Evolutionary conservation across 176 grass and related monocot species (phyloP).

Genomic region (Canna indica): DNA sequence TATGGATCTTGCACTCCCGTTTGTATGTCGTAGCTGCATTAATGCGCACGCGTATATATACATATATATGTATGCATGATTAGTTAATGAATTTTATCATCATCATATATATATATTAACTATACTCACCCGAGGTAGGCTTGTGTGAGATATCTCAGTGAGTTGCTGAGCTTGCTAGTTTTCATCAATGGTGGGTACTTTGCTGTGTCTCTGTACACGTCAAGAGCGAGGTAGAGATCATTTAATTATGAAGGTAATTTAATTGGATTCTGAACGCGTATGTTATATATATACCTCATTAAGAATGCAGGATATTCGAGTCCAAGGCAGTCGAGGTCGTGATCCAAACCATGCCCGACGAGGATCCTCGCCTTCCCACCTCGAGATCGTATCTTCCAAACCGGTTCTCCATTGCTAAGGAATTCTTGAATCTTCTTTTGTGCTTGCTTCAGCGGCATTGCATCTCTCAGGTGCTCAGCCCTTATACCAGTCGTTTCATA

Average conservation of each 20-base stretch:
- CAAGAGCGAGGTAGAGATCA: too few species aligned
- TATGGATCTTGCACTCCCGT: slow-evolving; percentile 65
- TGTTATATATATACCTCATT: slow-evolving; percentile 37
- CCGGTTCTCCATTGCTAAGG: slow-evolving; percentile 67
- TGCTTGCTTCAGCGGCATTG: slow-evolving; percentile 58
- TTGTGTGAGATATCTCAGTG: slow-evolving; percentile 73
- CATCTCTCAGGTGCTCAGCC: slow-evolving; percentile 61
- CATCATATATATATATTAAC: too few species aligned
- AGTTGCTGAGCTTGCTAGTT: slow-evolving; percentile 90
- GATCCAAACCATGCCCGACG: slow-evolving; percentile 61
- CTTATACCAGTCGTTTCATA: slow-evolving; percentile 76
- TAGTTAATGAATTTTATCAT: too few species aligned
- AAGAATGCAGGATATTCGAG: slow-evolving; percentile 65
- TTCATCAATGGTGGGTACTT: slow-evolving; percentile 88
- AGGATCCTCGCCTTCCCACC: slow-evolving; percentile 55
- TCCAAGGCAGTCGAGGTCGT: slow-evolving; percentile 62
- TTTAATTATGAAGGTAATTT: neutral
- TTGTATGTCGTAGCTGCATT: slow-evolving; percentile 66
- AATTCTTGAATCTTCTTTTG: slow-evolving; percentile 71
- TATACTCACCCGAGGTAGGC: slow-evolving; percentile 82
- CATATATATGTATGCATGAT: neutral
- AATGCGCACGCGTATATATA: neutral
- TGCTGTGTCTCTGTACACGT: slow-evolving; percentile 49
- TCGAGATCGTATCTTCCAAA: slow-evolving; percentile 63
- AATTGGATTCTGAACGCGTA: neutral